Conservation (phyloP, 2,329 filamentous ascomycete species). For the Claviceps sp. region DNA sequence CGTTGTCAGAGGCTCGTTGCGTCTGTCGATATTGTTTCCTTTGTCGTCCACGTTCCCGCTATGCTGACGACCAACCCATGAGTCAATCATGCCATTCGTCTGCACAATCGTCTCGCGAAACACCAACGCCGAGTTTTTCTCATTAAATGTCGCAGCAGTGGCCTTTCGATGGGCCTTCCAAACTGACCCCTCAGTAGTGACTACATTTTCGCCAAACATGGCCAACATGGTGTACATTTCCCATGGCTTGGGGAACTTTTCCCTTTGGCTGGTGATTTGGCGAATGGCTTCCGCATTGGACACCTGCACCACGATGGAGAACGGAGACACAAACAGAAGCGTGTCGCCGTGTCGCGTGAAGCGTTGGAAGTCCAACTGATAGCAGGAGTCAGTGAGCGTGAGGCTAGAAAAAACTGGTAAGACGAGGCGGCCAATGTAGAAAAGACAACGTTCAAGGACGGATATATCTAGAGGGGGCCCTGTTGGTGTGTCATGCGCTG, state of each 20-base stretch:
- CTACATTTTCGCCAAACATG: constrained; percentile 55
- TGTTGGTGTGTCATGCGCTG: not conserved
- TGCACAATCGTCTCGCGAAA: constrained; percentile 50
- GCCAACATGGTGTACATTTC: constrained; percentile 22
- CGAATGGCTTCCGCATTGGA: constrained; percentile 51
- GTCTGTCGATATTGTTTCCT: constrained; percentile 9
- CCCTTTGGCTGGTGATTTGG: constrained; percentile 51
- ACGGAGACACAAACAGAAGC: constrained; percentile 50
- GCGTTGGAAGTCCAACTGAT: constrained; percentile 38
- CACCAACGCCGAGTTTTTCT: constrained; percentile 57
- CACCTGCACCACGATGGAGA: constrained; percentile 37
- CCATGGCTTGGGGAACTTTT: constrained; percentile 46
- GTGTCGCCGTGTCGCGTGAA: constrained; percentile 49
- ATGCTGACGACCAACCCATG: constrained; percentile 31
- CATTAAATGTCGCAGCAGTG: constrained; percentile 59
- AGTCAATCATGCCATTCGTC: constrained; percentile 44
- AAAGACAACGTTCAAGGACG: not conserved
- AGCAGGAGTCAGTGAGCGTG: constrained; percentile 47
- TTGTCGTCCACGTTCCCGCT: too few relatives aligned
- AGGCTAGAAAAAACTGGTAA: constrained; percentile 22
- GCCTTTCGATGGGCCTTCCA: constrained; percentile 66
- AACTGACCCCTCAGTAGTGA: constrained; percentile 52
- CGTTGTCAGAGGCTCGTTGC: constrained; percentile 34
- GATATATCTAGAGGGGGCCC: not conserved
- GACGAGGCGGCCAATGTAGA: not conserved